Percentiles rank a stretch among this genome's conserved stretches.
These are phyloP conservation scores for Pythium myriotylum DNA, from an alignment of 352 stramenopile species.

Conservation along the genomic window DNA sequence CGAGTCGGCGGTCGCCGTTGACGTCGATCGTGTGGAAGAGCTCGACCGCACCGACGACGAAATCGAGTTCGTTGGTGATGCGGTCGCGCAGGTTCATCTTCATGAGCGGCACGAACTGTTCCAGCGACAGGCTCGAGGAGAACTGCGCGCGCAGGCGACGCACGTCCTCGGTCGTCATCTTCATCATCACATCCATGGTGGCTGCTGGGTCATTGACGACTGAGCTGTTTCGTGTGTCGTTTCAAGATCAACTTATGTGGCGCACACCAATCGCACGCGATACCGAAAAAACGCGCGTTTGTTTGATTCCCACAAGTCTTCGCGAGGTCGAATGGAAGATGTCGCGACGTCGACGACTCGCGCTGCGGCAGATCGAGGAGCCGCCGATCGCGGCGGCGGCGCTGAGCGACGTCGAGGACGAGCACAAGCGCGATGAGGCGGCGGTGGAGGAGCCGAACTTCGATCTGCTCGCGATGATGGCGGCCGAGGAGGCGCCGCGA, in stretches of 20 bases:
- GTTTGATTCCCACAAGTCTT: no score
- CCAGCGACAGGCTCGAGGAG: slow-evolving; percentile 45
- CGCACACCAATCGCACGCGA: slow-evolving; percentile 7
- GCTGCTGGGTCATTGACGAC: no score
- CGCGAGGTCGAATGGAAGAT: slow-evolving; percentile 22
- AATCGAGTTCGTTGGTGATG: slow-evolving; percentile 58
- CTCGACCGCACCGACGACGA: slow-evolving; percentile 84
- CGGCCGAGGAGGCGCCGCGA: background rate
- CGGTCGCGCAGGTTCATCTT: slow-evolving; percentile 69
- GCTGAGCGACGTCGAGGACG: slow-evolving; percentile 29
- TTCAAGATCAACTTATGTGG: slow-evolving; percentile 26
- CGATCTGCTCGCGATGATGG: slow-evolving; percentile 24
- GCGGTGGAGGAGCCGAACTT: slow-evolving; percentile 21
- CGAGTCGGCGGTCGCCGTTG: slow-evolving; percentile 83
- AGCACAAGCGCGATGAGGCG: background rate
- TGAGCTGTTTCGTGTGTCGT: slow-evolving; percentile 14
- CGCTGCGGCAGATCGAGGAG: slow-evolving; percentile 30
- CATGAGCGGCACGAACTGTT: slow-evolving; percentile 74
- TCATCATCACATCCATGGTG: slow-evolving; percentile 87
- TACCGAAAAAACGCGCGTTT: slow-evolving; percentile 20
- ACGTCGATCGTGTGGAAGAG: slow-evolving; percentile 92
- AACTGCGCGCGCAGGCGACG: slow-evolving; percentile 61
- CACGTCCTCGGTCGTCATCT: slow-evolving; percentile 81
- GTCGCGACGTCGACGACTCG: slow-evolving; percentile 21
- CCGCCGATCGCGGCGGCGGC: slow-evolving; percentile 3